Evolutionary conservation across 352 stramenopile species (phyloP).

Genomic region (Phytophthora multivora): DNA sequence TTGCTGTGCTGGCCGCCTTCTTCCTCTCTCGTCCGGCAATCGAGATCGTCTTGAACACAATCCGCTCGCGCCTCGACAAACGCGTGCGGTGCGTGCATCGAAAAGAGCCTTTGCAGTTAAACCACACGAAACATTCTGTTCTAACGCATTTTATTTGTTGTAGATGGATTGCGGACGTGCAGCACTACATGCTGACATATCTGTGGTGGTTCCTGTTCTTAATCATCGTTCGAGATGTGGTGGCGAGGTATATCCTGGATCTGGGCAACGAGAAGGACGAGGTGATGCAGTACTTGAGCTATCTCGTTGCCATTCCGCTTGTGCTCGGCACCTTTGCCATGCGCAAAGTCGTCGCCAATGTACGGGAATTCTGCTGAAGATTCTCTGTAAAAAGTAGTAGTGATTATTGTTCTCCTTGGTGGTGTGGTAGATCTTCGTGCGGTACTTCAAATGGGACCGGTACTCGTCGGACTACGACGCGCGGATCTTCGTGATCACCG

Average conservation of each 20-base stretch:
- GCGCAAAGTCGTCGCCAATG: slow-evolving; percentile 81
- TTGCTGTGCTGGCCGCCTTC: slow-evolving; percentile 53
- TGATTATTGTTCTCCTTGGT: neutral
- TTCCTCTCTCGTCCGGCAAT: slow-evolving; percentile 57
- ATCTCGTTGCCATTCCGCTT: slow-evolving; percentile 65
- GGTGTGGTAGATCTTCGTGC: slow-evolving; percentile 61
- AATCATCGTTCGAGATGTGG: slow-evolving; percentile 47
- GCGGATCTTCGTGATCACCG: slow-evolving; percentile 83
- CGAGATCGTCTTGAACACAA: slow-evolving; percentile 50
- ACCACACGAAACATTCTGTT: neutral
- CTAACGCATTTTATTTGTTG: slow-evolving; percentile 10
- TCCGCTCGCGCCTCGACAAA: slow-evolving; percentile 65
- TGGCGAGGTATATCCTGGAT: slow-evolving; percentile 58
- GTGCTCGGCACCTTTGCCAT: slow-evolving; percentile 76
- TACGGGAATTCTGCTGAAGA: slow-evolving; percentile 23
- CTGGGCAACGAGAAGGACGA: slow-evolving; percentile 48
- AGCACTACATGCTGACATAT: slow-evolving; percentile 78
- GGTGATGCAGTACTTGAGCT: slow-evolving; percentile 57
- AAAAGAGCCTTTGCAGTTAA: neutral
- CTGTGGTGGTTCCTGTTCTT: slow-evolving; percentile 78
- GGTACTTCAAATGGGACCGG: slow-evolving; percentile 81
- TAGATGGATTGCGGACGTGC: slow-evolving; percentile 81
- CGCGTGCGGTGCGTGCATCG: slow-evolving; percentile 45
- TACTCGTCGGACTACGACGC: slow-evolving; percentile 64
- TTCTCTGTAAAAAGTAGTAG: neutral